Evolutionary conservation across 768 basidiomycete species (phyloP), one percentile per base, ranked within the genome.

Genomic region (Podaxis sp.): DNA sequence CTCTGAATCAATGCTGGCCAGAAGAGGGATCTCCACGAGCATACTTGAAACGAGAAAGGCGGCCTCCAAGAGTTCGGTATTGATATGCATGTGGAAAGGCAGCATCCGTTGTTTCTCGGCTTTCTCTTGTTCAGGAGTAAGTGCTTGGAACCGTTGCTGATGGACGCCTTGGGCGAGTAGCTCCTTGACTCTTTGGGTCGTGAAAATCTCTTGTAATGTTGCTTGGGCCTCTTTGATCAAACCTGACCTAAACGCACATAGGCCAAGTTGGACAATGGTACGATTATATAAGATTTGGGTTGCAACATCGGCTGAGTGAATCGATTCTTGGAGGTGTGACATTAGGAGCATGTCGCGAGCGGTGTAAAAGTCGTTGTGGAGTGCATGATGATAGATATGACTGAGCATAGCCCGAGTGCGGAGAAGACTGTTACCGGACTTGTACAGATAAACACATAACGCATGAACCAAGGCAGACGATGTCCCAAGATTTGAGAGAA

Each of bases 41-140:
- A 99, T 99, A 76, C 95, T 98, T 14, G 93, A 95, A 16, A 97
- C 95, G 46, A 99, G 82, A 80, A 98, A 99, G 0, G 94, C 97
- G 18, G 95, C 95, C 74, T 98, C 97, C 58, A 98, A 79, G 7
- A 99, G 81, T 74, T 98, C 97, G 13, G 97, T 93, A 77, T 98
- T 99, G 76, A 98, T 95, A 74, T 99, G 97, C 90, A 98, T 91
- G 74, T 99, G 97, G 88, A 98, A 99, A 28, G 97, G 97, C 23
- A 99, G 82, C 67, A 98, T 93, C 36, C 97, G 85, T 65, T 94
- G 89, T 65, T 95, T 92, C 73, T 99, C 97, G 2, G 95, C 88
- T 70, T 95, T 91, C 73, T 99, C 97, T 75, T 99, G 97, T 73
- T 99, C 97, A 1, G 93, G 93, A 11, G 90, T 85, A 61, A 95